phyloP scores from a whole-genome alignment of 1,284 basidiomycete species.

The Gomphus bonarii region DNA sequence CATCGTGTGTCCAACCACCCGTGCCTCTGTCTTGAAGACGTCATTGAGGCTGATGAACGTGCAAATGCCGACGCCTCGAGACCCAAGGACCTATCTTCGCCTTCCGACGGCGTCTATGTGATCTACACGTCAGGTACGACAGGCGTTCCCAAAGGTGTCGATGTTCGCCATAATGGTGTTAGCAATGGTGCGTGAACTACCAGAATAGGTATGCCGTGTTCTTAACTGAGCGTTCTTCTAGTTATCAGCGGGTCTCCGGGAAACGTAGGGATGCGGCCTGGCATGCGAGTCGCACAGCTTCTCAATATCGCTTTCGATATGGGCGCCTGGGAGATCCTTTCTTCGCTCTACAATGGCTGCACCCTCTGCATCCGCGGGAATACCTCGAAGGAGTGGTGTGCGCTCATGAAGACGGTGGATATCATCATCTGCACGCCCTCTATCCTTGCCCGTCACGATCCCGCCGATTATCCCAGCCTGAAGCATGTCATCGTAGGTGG shows the following conservation, averaged over 20 bases:
- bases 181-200: slow-evolving; percentile 12
- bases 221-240: neutral
- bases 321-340: slow-evolving; percentile 18
- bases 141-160: slow-evolving; percentile 16
- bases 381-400: slow-evolving; percentile 14
- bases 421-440: slow-evolving; percentile 17
- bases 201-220: neutral
- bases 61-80: slow-evolving; percentile 22
- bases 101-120: slow-evolving; percentile 14
- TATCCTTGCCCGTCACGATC: slow-evolving; percentile 15
- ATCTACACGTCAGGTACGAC: slow-evolving; percentile 19
- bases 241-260: slow-evolving; percentile 15
- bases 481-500: slow-evolving; percentile 16
- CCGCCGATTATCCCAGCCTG: slow-evolving; percentile 14
- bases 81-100: slow-evolving; percentile 24
- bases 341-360: slow-evolving; percentile 16
- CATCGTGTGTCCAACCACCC: slow-evolving; percentile 20
- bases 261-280: slow-evolving; percentile 16
- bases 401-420: slow-evolving; percentile 14
- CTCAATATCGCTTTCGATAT: slow-evolving; percentile 19
- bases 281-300: slow-evolving; percentile 16
- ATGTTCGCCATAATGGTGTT: slow-evolving; percentile 15
- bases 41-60: slow-evolving; percentile 17
- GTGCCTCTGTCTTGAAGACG: slow-evolving; percentile 28
- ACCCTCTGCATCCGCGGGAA: slow-evolving; percentile 16